Base-by-base conservation (phyloP, 2,329 filamentous ascomycete species). In the Aureobasidium namibiae region DNA sequence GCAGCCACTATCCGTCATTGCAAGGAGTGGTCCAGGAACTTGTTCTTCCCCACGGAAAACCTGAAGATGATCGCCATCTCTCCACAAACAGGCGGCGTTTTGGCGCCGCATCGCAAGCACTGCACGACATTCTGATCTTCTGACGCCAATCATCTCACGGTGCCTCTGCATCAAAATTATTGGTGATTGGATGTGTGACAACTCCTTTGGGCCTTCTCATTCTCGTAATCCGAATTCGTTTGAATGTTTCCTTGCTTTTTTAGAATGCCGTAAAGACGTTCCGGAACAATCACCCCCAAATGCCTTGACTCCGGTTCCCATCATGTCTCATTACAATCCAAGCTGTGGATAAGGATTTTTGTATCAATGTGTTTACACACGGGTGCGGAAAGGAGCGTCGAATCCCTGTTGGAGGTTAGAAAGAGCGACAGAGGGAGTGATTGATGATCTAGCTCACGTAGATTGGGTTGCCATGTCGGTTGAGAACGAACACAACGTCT, bases 401-500 rank as follows among this genome's bases (percentile, higher is more conserved):
- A 83, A 83, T 75, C 81, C 52, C 52, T 56, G 21, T 10, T 5
- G 2, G 4, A 8, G 26, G 14, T 45, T 41, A 56, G 39, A 29
- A n/a, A 36, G 6, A 1, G 4, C n/a, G 1, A 4, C 13, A 2
- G 4, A 2, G n/a, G 23, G 11, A 26, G 31, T n/a, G 23, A 23
- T 31, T 6, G 7, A 16, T 23, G 14, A 11, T 7, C 21, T 3
- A 8, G 36, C 39, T 45, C 26, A 45, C 81, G 74, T 84, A 83
- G 41, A 84, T 78, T 65, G 81, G 84, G 65, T 80, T 65, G 64
- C 59, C 49, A 49, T 64, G 44, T 3, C 65, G 46, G 21, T 81
- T 80, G 63, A 82, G 74, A 60, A 79, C 79, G 67, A 81, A 83
- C 67, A 83, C 80, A 62, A 83, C 86, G 63, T 89, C 86, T 0